A percentile compares a stretch with the other conserved stretches of the same genome.
Conservation (phyloP, 1,284 basidiomycete genomes). For the Cryptococcus floricola region DNA sequence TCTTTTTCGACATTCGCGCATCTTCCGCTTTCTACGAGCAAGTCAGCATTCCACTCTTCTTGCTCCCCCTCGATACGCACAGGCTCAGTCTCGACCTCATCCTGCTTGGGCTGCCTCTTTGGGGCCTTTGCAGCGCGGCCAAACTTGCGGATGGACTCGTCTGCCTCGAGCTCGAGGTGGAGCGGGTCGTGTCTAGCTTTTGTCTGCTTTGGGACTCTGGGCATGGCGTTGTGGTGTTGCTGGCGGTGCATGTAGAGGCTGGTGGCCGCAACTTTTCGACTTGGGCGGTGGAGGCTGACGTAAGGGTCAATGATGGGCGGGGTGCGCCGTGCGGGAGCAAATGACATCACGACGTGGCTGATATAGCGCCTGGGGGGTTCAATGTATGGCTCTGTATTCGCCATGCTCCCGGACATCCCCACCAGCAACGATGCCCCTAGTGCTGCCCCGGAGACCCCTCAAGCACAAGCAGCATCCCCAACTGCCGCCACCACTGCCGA, state of each 20-base stretch:
- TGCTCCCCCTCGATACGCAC: constrained; percentile 3
- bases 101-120: constrained; percentile 59
- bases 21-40: constrained; percentile 65
- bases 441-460: not conserved
- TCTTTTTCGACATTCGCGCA: constrained; percentile 79
- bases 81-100: constrained; percentile 60
- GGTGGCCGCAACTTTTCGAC: not conserved
- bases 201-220: constrained; percentile 28
- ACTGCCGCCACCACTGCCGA: too few relatives aligned
- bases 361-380: too few relatives aligned
- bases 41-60: not conserved
- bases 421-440: constrained; percentile 6
- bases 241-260: not conserved
- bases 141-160: constrained; percentile 69
- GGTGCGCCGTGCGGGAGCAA: not conserved
- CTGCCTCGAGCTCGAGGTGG: constrained; percentile 72
- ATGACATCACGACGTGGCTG: not conserved
- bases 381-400: not conserved
- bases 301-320: not conserved
- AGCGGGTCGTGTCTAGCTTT: constrained; percentile 70
- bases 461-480: too few relatives aligned
- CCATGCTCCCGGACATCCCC: constrained; percentile 47
- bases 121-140: constrained; percentile 64
- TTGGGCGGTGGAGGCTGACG: not conserved
- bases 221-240: constrained; percentile 28